Conservation (phyloP, 2,329 filamentous ascomycete species). For the Arthrobotrys sinensis region DNA sequence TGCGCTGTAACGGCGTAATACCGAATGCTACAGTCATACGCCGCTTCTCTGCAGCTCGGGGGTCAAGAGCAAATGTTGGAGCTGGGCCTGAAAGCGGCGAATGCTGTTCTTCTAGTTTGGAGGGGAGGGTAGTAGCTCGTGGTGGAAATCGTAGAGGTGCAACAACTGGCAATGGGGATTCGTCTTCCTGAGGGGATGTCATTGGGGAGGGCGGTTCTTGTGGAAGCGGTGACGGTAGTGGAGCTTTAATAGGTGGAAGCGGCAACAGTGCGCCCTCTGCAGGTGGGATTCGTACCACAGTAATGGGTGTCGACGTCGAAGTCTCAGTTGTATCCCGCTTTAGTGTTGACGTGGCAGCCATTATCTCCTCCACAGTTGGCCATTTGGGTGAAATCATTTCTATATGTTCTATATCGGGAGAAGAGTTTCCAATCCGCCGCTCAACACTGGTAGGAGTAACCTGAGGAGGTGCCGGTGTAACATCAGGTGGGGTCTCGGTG, state of each 20-base stretch:
- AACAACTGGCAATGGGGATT: conserved; percentile 4
- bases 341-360: neutral
- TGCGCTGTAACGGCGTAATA: conserved; percentile 51
- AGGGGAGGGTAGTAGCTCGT: conserved; percentile 3
- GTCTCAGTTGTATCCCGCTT: conserved; percentile 7
- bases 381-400: conserved; percentile 10
- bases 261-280: conserved; percentile 10
- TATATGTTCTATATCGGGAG: conserved; percentile 1
- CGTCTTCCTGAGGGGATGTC: neutral
- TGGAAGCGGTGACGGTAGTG: conserved; percentile 22
- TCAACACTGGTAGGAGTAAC: neutral
- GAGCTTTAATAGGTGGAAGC: neutral
- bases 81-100: conserved; percentile 5
- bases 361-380: conserved; percentile 33
- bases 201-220: neutral
- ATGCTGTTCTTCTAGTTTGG: neutral
- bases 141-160: neutral
- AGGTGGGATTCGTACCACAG: conserved; percentile 31
- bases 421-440: neutral
- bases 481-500: conserved; percentile 5
- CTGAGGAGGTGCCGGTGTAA: neutral
- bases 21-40: conserved; percentile 57
- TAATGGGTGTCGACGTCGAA: conserved; percentile 26
- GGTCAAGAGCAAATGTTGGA: conserved; percentile 41
- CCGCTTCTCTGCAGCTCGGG: conserved; percentile 47